Evolutionary conservation across 2,329 filamentous ascomycete genomes (phyloP), one percentile per base, ranked within the genome.

Genomic region (Lachnellula occidentalis): DNA sequence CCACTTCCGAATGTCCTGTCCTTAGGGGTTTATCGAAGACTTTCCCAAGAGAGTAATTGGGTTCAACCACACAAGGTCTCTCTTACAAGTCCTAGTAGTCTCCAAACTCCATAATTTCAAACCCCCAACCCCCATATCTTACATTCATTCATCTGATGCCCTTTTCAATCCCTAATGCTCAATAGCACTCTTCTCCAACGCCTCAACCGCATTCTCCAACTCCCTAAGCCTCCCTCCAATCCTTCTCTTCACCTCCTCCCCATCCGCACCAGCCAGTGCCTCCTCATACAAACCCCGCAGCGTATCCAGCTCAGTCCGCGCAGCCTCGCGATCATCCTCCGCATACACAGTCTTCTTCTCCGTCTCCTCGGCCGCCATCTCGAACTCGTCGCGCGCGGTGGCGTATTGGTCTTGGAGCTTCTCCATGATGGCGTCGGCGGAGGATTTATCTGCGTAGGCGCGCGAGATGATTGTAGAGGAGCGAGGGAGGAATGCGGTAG

Each of bases 281-380:
- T 65, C 45, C 34, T 65, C 59, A 52, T 64, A 69, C 63, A 66
- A 64, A 37, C 53, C 56, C 57, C 69, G 66, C 46, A 70, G 53
- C 41, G 72, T 69, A 50, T 74, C 67, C 48, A 76, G 62, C 5
- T 74, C 74, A 52, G 76, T 73, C 31, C 74, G 72, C 3, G 74
- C 73, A 4, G 74, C 72, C 36, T 71, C 71, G 3, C 75, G 70
- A 58, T 77, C 75, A 0, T 70, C 74, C 11, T 70, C 69, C 1
- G 74, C 75, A 62, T 76, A 77, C 52, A 75, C 72, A 2, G 74
- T 73, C 1, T 70, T 65, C 31, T 66, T 67, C 41, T 75, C 70
- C 1, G 74, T 76, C 57, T 73, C 74, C 52, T 77, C 74, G 0
- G 70, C 70, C 3, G 75, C 75, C 57, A 78, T 77, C 65, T 77